A percentile compares a stretch with the other conserved stretches of the same genome.
Evolutionary conservation across 106 monocot genomes (phyloP).

Genomic region (Posidonia australis): DNA sequence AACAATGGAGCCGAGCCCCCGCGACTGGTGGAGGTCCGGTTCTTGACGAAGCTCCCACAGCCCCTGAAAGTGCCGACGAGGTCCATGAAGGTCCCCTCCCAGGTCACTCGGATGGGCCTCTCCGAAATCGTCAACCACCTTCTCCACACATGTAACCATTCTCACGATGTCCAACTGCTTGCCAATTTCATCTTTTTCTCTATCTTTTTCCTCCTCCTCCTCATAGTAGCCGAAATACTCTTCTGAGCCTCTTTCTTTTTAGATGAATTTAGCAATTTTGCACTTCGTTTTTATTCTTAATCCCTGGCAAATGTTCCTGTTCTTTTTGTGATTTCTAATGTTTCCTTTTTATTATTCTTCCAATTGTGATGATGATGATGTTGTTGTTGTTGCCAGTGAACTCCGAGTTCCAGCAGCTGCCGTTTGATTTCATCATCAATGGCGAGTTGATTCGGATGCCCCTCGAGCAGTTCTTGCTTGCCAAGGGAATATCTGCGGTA

Average conservation of each 20-base stretch:
- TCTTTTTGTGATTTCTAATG: neutral
- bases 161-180: too few species aligned
- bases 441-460: constrained; percentile 83
- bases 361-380: too few species aligned
- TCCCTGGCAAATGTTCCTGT: too few species aligned
- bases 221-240: too few species aligned
- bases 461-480: constrained; percentile 60
- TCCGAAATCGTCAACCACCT: constrained; percentile 86
- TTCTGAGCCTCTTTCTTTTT: too few species aligned
- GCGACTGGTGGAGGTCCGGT: constrained; percentile 64
- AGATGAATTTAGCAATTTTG: too few species aligned
- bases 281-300: too few species aligned
- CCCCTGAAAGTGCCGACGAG: constrained; percentile 38
- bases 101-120: constrained; percentile 82
- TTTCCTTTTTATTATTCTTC: neutral
- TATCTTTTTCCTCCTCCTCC: neutral
- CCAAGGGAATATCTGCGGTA: constrained; percentile 85
- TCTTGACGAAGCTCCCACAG: constrained; percentile 62
- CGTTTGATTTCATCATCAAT: constrained; percentile 81
- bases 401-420: constrained; percentile 36
- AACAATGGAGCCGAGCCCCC: constrained; percentile 20
- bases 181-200: neutral
- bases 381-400: constrained; percentile 22
- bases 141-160: constrained; percentile 34
- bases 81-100: constrained; percentile 58